These are phyloP conservation scores for Heliocybe sulcata DNA, from an alignment of 1,284 basidiomycete species.

Conservation along the genomic window DNA sequence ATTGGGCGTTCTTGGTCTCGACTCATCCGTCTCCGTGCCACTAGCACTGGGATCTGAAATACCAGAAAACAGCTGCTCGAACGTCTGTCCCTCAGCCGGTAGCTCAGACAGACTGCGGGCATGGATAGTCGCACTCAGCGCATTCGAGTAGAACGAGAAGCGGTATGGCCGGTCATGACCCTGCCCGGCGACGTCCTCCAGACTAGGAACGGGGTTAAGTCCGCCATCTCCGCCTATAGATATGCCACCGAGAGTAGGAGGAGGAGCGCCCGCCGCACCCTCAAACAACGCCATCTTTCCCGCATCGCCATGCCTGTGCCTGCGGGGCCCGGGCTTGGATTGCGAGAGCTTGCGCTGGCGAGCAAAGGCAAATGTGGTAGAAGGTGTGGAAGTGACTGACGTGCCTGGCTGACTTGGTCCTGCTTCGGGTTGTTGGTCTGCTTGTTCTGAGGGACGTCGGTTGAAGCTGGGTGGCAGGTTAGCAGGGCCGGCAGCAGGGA, in stretches of 20 bases:
- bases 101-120: constrained; percentile 90
- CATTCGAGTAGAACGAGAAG: constrained; percentile 98
- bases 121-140: constrained; percentile 90
- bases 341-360: constrained; percentile 83
- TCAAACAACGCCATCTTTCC: constrained; percentile 94
- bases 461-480: constrained; percentile 11
- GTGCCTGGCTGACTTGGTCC: constrained; percentile 12
- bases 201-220: constrained; percentile 4
- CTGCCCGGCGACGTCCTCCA: not conserved
- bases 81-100: constrained; percentile 89
- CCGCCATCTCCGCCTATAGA: not conserved
- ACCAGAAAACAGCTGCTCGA: constrained; percentile 87
- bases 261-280: constrained; percentile 40
- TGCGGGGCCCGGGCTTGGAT: constrained; percentile 59
- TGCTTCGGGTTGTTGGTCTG: constrained; percentile 16
- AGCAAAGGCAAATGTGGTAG: constrained; percentile 29
- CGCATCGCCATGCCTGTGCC: constrained; percentile 50
- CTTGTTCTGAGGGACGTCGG: constrained; percentile 12
- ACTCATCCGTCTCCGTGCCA: not conserved
- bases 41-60: not conserved
- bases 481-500: constrained; percentile 19
- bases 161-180: constrained; percentile 91
- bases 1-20: not conserved
- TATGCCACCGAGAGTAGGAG: constrained; percentile 2
- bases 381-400: constrained; percentile 8